phyloP scores from a whole-genome alignment of 176 grass and related monocot species.

The Eremochloa ophiuroides region DNA sequence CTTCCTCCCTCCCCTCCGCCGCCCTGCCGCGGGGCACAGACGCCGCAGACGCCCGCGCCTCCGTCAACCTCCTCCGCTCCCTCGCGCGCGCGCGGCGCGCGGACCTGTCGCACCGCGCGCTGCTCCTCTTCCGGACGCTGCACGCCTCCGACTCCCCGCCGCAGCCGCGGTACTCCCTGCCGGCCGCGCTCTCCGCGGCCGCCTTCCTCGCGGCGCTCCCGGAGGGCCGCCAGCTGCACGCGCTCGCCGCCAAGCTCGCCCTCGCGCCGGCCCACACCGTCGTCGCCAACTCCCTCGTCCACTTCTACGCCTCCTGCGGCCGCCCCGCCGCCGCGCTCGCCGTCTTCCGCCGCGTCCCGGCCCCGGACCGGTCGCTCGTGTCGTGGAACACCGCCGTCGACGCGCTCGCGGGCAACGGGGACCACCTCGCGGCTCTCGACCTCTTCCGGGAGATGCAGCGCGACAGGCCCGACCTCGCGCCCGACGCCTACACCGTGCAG shows the following conservation, averaged over 20 bases:
- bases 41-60: constrained; percentile 26
- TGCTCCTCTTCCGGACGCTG: constrained; percentile 54
- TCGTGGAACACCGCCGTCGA: constrained; percentile 85
- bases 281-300: constrained; percentile 78
- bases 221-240: constrained; percentile 77
- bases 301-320: constrained; percentile 83
- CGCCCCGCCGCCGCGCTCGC: constrained; percentile 24
- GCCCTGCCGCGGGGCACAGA: not conserved
- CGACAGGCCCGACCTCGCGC: constrained; percentile 1
- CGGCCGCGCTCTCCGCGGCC: constrained; percentile 59
- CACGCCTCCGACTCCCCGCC: constrained; percentile 9
- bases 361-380: constrained; percentile 43
- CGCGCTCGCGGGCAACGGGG: constrained; percentile 60
- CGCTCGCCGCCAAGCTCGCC: constrained; percentile 59
- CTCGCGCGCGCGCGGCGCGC: constrained; percentile 54
- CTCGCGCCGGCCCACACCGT: constrained; percentile 42
- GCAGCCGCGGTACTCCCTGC: constrained; percentile 48
- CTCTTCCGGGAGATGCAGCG: constrained; percentile 73
- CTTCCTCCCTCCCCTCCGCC: constrained; percentile 10
- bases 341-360: constrained; percentile 55
- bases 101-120: constrained; percentile 51
- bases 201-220: constrained; percentile 65
- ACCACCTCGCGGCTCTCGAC: constrained; percentile 51
- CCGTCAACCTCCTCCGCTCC: constrained; percentile 61
- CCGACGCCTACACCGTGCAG: constrained; percentile 79